Percentiles rank a stretch among this genome's conserved stretches.
Conservation (phyloP, 768 basidiomycete genomes). For the Lentinus tigrinus region DNA sequence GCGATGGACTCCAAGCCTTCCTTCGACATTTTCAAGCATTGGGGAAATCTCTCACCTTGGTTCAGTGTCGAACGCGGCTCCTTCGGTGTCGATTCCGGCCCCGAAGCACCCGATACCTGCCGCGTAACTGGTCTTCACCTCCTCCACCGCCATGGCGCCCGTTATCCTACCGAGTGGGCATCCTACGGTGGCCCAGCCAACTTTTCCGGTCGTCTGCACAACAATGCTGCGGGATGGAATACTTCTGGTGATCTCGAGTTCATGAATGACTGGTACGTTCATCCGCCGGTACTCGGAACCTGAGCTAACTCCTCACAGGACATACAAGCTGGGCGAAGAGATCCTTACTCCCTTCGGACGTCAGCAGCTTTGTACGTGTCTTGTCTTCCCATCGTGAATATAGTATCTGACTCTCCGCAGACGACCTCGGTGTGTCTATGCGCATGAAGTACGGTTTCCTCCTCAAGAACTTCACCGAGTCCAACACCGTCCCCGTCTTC, state of each 20-base stretch:
- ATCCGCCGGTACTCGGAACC: neutral
- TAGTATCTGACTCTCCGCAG: slow-evolving; percentile 20
- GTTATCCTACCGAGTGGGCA: slow-evolving; percentile 66
- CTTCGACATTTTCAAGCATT: slow-evolving; percentile 72
- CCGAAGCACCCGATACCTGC: slow-evolving; percentile 70
- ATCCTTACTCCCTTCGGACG: slow-evolving; percentile 88
- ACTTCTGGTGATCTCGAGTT: slow-evolving; percentile 68
- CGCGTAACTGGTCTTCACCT: slow-evolving; percentile 73
- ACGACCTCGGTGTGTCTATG: slow-evolving; percentile 41
- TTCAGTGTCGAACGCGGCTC: slow-evolving; percentile 64
- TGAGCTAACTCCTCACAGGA: slow-evolving; percentile 44
- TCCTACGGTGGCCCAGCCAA: slow-evolving; percentile 59
- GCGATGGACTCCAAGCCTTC: slow-evolving; percentile 17
- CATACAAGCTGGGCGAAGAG: slow-evolving; percentile 89
- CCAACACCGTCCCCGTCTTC: slow-evolving; percentile 46
- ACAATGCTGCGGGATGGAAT: slow-evolving; percentile 56
- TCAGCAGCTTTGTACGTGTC: slow-evolving; percentile 71
- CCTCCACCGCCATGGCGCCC: slow-evolving; percentile 80
- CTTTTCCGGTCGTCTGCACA: slow-evolving; percentile 54
- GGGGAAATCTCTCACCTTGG: slow-evolving; percentile 89
- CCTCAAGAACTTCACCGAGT: slow-evolving; percentile 40
- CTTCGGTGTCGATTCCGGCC: slow-evolving; percentile 73
- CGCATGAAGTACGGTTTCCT: slow-evolving; percentile 44
- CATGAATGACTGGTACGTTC: slow-evolving; percentile 75
- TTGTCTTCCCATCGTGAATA: neutral